These are phyloP conservation scores for Calvatia gigantea DNA, from an alignment of 768 basidiomycete species.

Conservation along the genomic window DNA sequence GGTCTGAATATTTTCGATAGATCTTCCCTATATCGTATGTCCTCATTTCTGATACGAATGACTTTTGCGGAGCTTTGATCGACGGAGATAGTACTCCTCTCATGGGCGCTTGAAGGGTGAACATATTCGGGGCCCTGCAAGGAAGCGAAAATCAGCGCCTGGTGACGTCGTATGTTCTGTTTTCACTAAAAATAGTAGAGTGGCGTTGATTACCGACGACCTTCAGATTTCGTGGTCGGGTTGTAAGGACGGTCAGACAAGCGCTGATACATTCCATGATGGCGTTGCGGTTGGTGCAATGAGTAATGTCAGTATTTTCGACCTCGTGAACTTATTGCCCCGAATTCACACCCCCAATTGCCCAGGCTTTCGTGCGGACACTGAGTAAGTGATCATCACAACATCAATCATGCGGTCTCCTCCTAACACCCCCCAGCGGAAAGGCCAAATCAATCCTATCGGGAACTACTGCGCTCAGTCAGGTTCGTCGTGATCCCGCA, in stretches of 20 bases:
- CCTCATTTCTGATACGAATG: not conserved
- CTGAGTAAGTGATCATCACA: slow-evolving; percentile 31
- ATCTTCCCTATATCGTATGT: slow-evolving; percentile 49
- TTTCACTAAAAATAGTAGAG: not conserved
- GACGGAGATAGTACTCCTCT: slow-evolving; percentile 48
- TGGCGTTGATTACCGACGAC: not conserved
- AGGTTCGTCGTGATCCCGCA: slow-evolving; percentile 32
- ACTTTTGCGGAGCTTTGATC: not conserved
- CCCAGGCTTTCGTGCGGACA: slow-evolving; percentile 58
- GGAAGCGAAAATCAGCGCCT: slow-evolving; percentile 44
- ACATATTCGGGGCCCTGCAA: slow-evolving; percentile 31
- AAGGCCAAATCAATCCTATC: slow-evolving; percentile 61
- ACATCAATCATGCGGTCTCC: not conserved
- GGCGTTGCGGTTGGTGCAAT: slow-evolving; percentile 75
- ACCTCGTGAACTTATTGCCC: not conserved
- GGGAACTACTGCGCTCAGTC: slow-evolving; percentile 54
- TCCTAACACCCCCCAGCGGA: slow-evolving; percentile 23
- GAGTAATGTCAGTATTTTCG: slow-evolving; percentile 58
- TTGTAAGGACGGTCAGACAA: slow-evolving; percentile 69
- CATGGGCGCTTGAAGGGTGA: slow-evolving; percentile 48
- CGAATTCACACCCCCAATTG: not conserved
- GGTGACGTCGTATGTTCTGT: slow-evolving; percentile 64
- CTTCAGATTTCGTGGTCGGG: slow-evolving; percentile 67
- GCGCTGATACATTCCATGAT: slow-evolving; percentile 63
- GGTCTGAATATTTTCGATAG: slow-evolving; percentile 20